Evolutionary conservation across 1,284 basidiomycete genomes (phyloP).

Genomic region (Inonotus hispidus): DNA sequence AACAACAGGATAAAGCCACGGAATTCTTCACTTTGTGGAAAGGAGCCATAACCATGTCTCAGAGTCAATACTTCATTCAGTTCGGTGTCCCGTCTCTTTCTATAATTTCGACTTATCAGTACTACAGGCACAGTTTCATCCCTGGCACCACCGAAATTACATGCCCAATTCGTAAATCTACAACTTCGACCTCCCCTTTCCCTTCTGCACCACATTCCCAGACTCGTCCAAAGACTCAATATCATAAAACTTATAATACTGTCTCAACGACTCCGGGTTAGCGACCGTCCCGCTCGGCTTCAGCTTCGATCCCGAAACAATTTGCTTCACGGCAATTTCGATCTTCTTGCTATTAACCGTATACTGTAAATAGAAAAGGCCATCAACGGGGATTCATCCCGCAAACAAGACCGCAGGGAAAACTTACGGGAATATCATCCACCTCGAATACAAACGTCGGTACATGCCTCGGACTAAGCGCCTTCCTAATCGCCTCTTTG

Average conservation of each 20-base stretch:
- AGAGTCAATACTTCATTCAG: too few species aligned
- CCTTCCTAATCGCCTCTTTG: constrained; percentile 53
- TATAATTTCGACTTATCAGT: too few species aligned
- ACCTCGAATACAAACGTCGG: constrained; percentile 60
- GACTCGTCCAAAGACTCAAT: neutral
- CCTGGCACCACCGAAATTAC: neutral
- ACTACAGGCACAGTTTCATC: neutral
- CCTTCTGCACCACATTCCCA: neutral
- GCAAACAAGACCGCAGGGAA: neutral
- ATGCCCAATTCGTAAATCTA: neutral
- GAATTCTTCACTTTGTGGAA: too few species aligned
- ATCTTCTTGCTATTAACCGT: constrained; percentile 73
- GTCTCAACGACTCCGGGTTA: constrained; percentile 56
- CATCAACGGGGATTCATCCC: neutral
- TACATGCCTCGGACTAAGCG: constrained; percentile 71
- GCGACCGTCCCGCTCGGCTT: constrained; percentile 65
- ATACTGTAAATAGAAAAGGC: constrained; percentile 37
- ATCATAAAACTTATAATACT: constrained; percentile 48
- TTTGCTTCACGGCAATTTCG: constrained; percentile 70
- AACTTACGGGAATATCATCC: constrained; percentile 57
- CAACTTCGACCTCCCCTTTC: neutral
- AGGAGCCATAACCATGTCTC: too few species aligned
- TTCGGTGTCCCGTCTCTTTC: too few species aligned
- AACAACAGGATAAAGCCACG: too few species aligned
- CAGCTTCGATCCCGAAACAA: constrained; percentile 55